Evolutionary conservation across 345 rosid species (phyloP), one percentile per base, ranked within the genome.

Genomic region (Iberis pinnata): DNA sequence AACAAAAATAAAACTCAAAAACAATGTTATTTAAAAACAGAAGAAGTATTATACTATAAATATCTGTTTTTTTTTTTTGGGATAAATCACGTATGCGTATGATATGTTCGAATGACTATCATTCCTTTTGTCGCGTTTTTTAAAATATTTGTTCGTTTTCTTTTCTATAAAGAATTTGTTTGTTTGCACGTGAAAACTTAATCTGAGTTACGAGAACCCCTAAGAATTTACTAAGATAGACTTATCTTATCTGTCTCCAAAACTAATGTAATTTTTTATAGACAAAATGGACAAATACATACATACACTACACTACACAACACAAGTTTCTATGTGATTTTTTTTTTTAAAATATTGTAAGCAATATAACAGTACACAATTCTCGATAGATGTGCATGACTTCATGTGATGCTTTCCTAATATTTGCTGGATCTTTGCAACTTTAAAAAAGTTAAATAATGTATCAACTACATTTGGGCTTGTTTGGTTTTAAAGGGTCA

Each of bases 61-160:
- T 8, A 26, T 26, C 4, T 26, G 2, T 5, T 31, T 6, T 31
- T 4, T 31, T 31, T 31, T 25, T n/a, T n/a, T n/a, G n/a, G n/a
- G 15, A 18, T 11, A 22, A 38, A 31, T 31, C 59, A 22, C 32
- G 38, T 49, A 50, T 11, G 29, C 39, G 14, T 45, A 39, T 40
- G 17, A 43, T 22, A 36, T 19, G 8, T 39, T 56, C 22, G 29
- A 42, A 43, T 42, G 53, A 57, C 58, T 19, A 7, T 42, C 47
- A 58, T 65, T 65, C 64, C 41, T 43, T 58, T 57, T 65, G 64
- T 65, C 58, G 59, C 53, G 59, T n/a, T n/a, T 58, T 49, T 50
- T 50, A 33, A 57, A 57, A 18, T 16, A 33, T 33, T 29, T 41
- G 56, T 22, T 56, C 33, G 51, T n/a, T n/a, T n/a, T n/a, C n/a